phyloP scores from a whole-genome alignment of 2,329 filamentous ascomycete species.

The Sporothrix inflata region DNA sequence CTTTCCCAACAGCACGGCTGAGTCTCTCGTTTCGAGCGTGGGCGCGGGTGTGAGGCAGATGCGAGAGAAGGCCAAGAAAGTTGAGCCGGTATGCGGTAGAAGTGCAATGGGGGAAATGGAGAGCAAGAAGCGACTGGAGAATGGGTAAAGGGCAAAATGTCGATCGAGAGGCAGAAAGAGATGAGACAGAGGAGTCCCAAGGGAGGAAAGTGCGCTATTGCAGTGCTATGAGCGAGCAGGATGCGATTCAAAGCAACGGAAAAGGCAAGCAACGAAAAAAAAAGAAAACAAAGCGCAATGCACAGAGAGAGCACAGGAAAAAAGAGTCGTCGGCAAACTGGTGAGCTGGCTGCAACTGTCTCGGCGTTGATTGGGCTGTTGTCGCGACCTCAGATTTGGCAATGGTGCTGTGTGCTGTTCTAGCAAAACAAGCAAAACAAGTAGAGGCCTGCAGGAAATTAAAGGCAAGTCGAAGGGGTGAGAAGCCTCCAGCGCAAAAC shows the following conservation, averaged over 20 bases:
- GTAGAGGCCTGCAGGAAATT: constrained; percentile 27
- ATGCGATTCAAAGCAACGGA: constrained; percentile 1
- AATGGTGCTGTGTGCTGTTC: constrained; percentile 4
- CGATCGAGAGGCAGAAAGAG: constrained; percentile 16
- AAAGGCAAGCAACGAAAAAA: neutral
- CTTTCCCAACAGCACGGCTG: constrained; percentile 1
- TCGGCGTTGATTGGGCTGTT: constrained; percentile 28
- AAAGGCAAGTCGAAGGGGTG: constrained; percentile 24
- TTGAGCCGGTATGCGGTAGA: neutral
- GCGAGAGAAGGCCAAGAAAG: neutral
- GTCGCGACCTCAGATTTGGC: constrained; percentile 25
- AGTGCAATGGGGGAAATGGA: neutral
- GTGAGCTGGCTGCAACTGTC: constrained; percentile 7
- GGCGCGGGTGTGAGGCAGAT: neutral
- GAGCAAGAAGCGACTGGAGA: neutral
- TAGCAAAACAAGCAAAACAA: constrained; percentile 20
- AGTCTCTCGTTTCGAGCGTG: neutral
- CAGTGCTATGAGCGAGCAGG: constrained; percentile 4
- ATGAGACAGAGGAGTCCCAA: neutral
- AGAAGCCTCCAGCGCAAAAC: constrained; percentile 21
- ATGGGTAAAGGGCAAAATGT: constrained; percentile 13
- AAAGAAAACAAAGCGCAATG: constrained; percentile 23
- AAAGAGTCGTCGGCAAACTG: constrained; percentile 8
- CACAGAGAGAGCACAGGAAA: constrained; percentile 5
- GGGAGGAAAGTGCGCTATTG: constrained; percentile 15